Conservation (phyloP, 306 rosid species). For the Alnus rubra region DNA sequence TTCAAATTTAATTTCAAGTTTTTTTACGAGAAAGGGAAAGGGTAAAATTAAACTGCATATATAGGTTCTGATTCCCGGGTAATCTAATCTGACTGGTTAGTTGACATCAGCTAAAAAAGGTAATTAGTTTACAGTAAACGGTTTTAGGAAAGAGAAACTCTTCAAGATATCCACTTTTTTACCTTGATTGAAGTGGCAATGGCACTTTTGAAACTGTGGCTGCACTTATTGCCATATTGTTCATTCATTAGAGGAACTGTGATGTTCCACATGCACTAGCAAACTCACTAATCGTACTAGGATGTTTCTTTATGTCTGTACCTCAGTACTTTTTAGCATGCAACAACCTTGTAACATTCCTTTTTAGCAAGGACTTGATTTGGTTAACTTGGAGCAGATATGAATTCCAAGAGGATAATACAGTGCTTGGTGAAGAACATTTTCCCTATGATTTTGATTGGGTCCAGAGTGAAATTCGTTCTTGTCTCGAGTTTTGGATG, state of each 20-base stretch:
- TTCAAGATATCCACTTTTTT: too few species aligned
- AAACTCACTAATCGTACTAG: background rate
- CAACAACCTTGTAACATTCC: too few species aligned
- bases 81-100: too few species aligned
- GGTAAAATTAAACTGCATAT: background rate
- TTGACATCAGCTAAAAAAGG: background rate
- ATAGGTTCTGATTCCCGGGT: background rate
- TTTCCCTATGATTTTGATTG: slow-evolving; percentile 57
- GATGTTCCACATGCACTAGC: background rate
- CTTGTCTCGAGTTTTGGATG: slow-evolving; percentile 64
- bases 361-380: background rate
- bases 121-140: background rate
- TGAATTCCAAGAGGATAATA: slow-evolving; percentile 68
- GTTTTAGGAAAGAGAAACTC: background rate
- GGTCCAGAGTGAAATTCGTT: slow-evolving; percentile 51
- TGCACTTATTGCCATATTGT: too few species aligned
- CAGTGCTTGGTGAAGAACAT: slow-evolving; percentile 66
- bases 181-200: too few species aligned
- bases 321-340: too few species aligned
- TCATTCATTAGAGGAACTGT: background rate
- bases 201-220: too few species aligned
- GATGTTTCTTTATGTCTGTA: too few species aligned
- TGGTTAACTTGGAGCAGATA: slow-evolving; percentile 53
- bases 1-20: too few species aligned
- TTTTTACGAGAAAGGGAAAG: too few species aligned